Base-by-base conservation (phyloP, 176 grass and related monocot species). In the Aechmea fasciata region DNA sequence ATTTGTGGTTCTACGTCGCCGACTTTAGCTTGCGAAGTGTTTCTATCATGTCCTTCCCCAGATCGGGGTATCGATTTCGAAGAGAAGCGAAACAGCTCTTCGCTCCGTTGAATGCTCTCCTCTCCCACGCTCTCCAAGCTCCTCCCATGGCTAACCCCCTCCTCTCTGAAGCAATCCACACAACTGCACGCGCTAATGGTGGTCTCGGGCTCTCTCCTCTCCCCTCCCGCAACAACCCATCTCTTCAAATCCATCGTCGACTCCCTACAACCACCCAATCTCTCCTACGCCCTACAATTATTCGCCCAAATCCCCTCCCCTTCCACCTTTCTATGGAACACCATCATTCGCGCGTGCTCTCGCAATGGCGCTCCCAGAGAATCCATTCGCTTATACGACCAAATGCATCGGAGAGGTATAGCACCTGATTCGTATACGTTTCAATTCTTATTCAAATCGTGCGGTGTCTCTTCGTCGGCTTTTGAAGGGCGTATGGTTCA, bases 371-470 rank as follows among this genome's bases (percentile, higher is more conserved):
- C 19, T 11, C 33, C 68, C 0, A 22, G 12, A 3, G 61, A 50
- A 3, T 77, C 75, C 1, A 0, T 84, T 11, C 3, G 33, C 49
- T 17, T 86, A 15, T 78, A 78, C 78, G 78, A 55, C 51, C 28
- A 52, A 2, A 87, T 87, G 88, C 84, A 63, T 53, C 65, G 69
- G 7, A 54, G 0, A 20, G 63, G 25, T n/a, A 61, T 83, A 15
- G 33, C 18, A 51, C 66, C 84, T 3, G 72, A 84, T 49, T 55
- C 68, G 72, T 91, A 79, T 66, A 82, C 88, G 12, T 91, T 91
- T 78, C 88, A 77, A 57, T 91, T 82, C 79, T 67, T 91, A 28
- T 87, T 91, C 79, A 82, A 77, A 64, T 84, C 81, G 11, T 87
- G 81, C 47, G 11, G 84, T 61, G 29, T 51, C 63, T 41, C 68